Conservation (phyloP, 2,329 filamentous ascomycete species). For the Akanthomyces dipterigenus region DNA sequence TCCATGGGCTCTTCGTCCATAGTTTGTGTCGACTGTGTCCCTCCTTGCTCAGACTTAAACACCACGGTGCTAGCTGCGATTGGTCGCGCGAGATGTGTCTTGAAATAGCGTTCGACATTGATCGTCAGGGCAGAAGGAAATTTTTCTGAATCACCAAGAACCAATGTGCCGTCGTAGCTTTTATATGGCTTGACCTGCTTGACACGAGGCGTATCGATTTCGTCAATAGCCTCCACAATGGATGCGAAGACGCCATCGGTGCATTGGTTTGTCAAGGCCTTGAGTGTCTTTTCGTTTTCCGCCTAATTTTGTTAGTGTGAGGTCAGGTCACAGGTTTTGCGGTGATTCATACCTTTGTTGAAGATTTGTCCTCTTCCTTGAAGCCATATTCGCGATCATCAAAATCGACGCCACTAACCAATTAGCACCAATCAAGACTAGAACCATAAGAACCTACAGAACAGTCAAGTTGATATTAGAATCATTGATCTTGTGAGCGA, state of each 20-base stretch:
- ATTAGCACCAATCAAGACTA: conserved; percentile 15
- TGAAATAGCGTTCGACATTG: conserved; percentile 84
- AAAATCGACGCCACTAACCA: conserved; percentile 75
- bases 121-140: conserved; percentile 74
- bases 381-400: conserved; percentile 84
- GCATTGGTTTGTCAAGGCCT: conserved; percentile 59
- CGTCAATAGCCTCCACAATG: conserved; percentile 74
- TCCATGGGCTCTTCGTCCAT: conserved; percentile 42
- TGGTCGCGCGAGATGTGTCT: conserved; percentile 69
- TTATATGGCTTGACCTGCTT: conserved; percentile 71
- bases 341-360: conserved; percentile 49
- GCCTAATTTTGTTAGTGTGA: conserved; percentile 20
- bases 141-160: conserved; percentile 67
- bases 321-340: background rate
- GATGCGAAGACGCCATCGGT: conserved; percentile 70
- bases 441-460: conserved; percentile 52
- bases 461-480: conserved; percentile 72
- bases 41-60: conserved; percentile 41
- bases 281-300: conserved; percentile 66
- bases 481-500: conserved; percentile 66
- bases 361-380: conserved; percentile 81
- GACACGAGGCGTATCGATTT: conserved; percentile 68
- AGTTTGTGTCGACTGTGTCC: conserved; percentile 45
- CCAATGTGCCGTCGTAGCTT: conserved; percentile 72
- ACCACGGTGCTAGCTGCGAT: conserved; percentile 75